These are phyloP conservation scores for Yamadazyma phyllophila DNA, from an alignment of 805 yeast genomes.

Conservation along the genomic window DNA sequence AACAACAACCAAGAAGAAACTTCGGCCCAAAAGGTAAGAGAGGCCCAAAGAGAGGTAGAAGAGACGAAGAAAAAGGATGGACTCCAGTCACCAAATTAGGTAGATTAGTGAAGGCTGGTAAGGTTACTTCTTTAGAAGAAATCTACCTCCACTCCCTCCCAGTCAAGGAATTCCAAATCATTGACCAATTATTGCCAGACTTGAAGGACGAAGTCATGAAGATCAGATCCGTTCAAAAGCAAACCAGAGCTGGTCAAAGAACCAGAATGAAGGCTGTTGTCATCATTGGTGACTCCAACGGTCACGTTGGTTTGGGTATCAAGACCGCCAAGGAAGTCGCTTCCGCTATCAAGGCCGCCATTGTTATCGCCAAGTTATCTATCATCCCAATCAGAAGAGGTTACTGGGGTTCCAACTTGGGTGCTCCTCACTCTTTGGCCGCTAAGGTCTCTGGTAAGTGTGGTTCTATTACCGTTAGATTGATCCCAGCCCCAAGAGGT, in stretches of 20 bases:
- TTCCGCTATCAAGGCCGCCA: slow-evolving; percentile 99
- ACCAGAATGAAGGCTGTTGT: slow-evolving; percentile 99
- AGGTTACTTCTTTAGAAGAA: slow-evolving; percentile 94
- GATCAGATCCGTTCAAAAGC: slow-evolving; percentile 99
- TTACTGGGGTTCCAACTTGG: slow-evolving; percentile 99
- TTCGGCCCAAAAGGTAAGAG: slow-evolving; percentile 65
- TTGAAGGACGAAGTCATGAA: slow-evolving; percentile 99
- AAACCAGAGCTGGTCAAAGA: slow-evolving; percentile 99
- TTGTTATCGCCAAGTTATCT: slow-evolving; percentile 97
- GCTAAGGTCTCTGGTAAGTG: slow-evolving; percentile 99
- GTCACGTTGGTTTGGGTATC: slow-evolving; percentile 99
- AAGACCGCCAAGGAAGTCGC: slow-evolving; percentile 99
- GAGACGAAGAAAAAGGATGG: slow-evolving; percentile 98
- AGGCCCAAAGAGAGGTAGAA: slow-evolving; percentile 56
- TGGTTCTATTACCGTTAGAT: slow-evolving; percentile 98
- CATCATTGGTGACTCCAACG: slow-evolving; percentile 98
- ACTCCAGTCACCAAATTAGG: slow-evolving; percentile 99
- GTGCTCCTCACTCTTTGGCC: slow-evolving; percentile 99
- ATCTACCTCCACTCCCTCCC: slow-evolving; percentile 99
- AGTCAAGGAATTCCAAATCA: slow-evolving; percentile 98
- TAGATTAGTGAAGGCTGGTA: slow-evolving; percentile 98
- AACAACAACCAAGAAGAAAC: slow-evolving; percentile 43
- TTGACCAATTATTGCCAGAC: slow-evolving; percentile 92
- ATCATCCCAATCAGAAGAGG: slow-evolving; percentile 99
- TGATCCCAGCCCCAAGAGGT: slow-evolving; percentile 99